Conservation (phyloP, 1,284 basidiomycete species). For the Leccinum pachyderme region DNA sequence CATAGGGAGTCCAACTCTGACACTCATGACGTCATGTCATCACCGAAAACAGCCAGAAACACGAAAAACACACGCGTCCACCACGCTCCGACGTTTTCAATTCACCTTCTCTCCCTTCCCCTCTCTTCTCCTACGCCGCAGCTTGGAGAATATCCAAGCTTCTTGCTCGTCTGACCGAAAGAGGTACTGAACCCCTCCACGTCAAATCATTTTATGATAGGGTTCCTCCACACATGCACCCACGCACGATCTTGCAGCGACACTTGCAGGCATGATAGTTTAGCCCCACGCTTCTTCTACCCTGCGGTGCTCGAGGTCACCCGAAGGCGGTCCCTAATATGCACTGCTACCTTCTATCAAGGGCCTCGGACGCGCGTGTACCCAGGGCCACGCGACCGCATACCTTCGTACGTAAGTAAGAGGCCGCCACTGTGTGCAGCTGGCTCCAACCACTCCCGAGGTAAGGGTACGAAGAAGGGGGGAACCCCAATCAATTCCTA, state of each 20-base stretch:
- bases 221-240: not conserved
- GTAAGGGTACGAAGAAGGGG: not conserved
- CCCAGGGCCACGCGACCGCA: constrained; percentile 10
- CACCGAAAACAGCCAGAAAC: constrained; percentile 9
- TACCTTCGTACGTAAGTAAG: not conserved
- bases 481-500: not conserved
- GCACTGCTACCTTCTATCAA: not conserved
- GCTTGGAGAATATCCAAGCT: not conserved
- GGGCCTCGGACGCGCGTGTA: constrained; percentile 15
- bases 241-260: not conserved
- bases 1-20: constrained; percentile 3
- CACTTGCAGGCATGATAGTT: not conserved
- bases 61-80: constrained; percentile 27
- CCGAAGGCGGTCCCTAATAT: constrained; percentile 3
- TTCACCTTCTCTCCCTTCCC: constrained; percentile 9
- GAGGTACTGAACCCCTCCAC: not conserved
- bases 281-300: constrained; percentile 13
- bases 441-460: constrained; percentile 6
- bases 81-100: constrained; percentile 15
- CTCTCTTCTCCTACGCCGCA: not conserved
- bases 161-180: constrained; percentile 1
- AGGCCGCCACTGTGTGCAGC: not conserved
- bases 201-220: constrained; percentile 7
- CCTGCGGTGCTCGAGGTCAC: constrained; percentile 1
- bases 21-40: constrained; percentile 20